Evolutionary conservation across 2,329 filamentous ascomycete species (phyloP).

Genomic region (Talaromyces rugulosus): DNA sequence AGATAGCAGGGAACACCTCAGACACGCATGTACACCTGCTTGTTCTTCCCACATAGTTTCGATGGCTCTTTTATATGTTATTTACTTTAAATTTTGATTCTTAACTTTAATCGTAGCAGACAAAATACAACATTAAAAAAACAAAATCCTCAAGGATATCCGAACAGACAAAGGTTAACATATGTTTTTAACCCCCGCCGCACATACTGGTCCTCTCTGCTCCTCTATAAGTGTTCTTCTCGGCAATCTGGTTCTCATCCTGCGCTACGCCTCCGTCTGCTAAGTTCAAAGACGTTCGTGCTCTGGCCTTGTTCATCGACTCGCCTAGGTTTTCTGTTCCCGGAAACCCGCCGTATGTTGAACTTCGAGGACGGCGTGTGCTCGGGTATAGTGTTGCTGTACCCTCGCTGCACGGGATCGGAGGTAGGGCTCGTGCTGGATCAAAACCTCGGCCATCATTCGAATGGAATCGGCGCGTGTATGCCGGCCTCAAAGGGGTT

Average conservation of each 20-base stretch:
- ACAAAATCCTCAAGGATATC: neutral
- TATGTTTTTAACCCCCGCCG: conserved; percentile 1
- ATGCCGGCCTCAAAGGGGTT: conserved; percentile 1
- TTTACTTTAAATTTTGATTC: neutral
- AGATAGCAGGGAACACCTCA: neutral
- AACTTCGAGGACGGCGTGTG: conserved; percentile 30
- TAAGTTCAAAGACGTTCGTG: conserved; percentile 24
- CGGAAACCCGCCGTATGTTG: conserved; percentile 22
- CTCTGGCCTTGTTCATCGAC: conserved; percentile 26
- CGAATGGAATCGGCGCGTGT: conserved; percentile 12
- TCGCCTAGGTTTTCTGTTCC: conserved; percentile 18
- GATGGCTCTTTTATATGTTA: neutral
- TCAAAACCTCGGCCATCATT: conserved; percentile 18
- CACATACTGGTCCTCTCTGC: conserved; percentile 26
- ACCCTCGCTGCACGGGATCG: conserved; percentile 26
- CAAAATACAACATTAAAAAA: neutral
- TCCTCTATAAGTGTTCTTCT: conserved; percentile 26
- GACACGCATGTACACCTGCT: neutral
- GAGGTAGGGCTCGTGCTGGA: conserved; percentile 18
- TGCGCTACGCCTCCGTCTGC: conserved; percentile 7
- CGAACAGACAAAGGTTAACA: neutral
- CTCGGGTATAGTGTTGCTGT: conserved; percentile 32
- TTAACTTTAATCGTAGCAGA: neutral
- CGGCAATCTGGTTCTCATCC: conserved; percentile 14
- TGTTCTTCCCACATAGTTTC: neutral